A percentile compares a stretch with the other conserved stretches of the same genome.
These are phyloP conservation scores for Simplicillium sp. DNA, from an alignment of 2,329 filamentous ascomycete species.

Conservation along the genomic window DNA sequence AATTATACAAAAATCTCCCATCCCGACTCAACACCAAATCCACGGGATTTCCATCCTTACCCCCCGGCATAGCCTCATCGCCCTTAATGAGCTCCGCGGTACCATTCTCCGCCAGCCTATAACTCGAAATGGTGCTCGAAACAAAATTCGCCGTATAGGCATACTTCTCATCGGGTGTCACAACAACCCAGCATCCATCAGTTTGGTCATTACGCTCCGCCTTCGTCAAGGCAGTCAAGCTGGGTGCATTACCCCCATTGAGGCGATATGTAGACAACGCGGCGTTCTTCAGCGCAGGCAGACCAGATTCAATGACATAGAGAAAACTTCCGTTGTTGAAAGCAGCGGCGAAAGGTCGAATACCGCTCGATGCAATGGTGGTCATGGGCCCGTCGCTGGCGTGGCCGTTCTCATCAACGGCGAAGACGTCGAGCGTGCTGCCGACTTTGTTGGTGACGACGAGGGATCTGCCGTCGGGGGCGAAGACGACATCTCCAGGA, in stretches of 20 bases:
- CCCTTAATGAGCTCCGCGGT: conserved; percentile 8
- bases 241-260: conserved; percentile 6
- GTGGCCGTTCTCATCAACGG: conserved; percentile 7
- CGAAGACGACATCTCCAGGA: conserved; percentile 10
- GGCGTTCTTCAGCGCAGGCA: conserved; percentile 7
- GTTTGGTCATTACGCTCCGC: conserved; percentile 9
- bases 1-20: conserved; percentile 11
- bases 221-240: conserved; percentile 9
- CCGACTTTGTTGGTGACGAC: conserved; percentile 13
- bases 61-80: conserved; percentile 8
- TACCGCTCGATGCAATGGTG: conserved; percentile 7
- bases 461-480: conserved; percentile 9
- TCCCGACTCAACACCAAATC: conserved; percentile 11
- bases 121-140: conserved; percentile 12
- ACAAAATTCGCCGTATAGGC: conserved; percentile 12
- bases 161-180: conserved; percentile 10
- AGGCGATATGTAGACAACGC: conserved; percentile 9
- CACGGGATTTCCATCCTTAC: conserved; percentile 9
- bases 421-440: conserved; percentile 11
- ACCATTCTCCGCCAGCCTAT: conserved; percentile 8
- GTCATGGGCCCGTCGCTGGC: conserved; percentile 8
- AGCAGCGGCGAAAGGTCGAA: conserved; percentile 9
- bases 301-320: conserved; percentile 9
- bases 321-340: conserved; percentile 6
- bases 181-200: conserved; percentile 11